Conservation (phyloP, 31 red algal genomes). For the Porphyra umbilicalis region DNA sequence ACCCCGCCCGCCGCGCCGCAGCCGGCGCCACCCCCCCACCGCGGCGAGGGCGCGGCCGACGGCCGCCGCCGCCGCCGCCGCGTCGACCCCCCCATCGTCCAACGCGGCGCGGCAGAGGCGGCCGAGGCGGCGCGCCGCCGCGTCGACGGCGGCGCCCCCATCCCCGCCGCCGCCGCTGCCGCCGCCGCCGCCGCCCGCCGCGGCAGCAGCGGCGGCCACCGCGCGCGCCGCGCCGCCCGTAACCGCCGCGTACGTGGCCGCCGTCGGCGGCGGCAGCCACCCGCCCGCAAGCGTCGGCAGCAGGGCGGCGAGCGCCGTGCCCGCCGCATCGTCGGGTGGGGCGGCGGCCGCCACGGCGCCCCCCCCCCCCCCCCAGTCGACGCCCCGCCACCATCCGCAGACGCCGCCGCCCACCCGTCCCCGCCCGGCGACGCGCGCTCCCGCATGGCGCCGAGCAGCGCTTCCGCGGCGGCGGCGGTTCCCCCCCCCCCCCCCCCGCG, state of each 20-base stretch:
- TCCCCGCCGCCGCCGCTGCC: too few relatives aligned
- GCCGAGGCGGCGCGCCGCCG: not conserved
- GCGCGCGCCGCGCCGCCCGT: not conserved
- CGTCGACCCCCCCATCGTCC: not conserved
- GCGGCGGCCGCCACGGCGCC: too few relatives aligned
- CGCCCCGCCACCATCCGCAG: too few relatives aligned
- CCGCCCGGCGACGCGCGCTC: not conserved
- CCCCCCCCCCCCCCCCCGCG: not conserved
- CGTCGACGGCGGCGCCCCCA: not conserved
- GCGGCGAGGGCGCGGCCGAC: not conserved
- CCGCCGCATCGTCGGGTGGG: not conserved
- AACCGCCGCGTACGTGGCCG: not conserved
- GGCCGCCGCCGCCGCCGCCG: not conserved
- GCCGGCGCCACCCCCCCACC: not conserved
- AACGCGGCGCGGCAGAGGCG: not conserved
- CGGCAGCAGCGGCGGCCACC: not conserved
- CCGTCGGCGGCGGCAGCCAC: not conserved
- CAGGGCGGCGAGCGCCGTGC: not conserved
- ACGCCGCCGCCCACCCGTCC: not conserved
- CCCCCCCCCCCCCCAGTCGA: not conserved
- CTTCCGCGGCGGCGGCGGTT: not conserved
- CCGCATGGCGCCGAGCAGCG: not conserved
- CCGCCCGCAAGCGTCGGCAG: not conserved
- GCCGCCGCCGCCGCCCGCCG: not conserved
- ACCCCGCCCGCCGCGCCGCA: not conserved